Percentiles rank a stretch among this genome's conserved stretches.
phyloP scores from a whole-genome alignment of 2,329 filamentous ascomycete species.

The Dothidotthia symphoricarpi region DNA sequence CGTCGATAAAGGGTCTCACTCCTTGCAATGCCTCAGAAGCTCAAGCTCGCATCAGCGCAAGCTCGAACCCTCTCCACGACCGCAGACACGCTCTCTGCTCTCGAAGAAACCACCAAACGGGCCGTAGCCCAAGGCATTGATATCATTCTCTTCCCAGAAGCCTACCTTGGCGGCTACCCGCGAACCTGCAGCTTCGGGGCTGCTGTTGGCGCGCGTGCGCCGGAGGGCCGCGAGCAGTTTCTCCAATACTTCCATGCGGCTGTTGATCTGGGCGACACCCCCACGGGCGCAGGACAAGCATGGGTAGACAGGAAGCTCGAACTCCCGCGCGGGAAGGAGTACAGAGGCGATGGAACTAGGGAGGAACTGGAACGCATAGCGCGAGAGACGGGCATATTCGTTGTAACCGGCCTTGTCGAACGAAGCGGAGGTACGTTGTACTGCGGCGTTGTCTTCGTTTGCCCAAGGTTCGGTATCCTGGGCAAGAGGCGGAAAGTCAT shows the following conservation, averaged over 20 bases:
- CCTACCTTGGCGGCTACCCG: slow-evolving; percentile 88
- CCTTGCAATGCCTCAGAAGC: slow-evolving; percentile 47
- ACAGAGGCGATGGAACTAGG: slow-evolving; percentile 70
- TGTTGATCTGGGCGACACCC: slow-evolving; percentile 81
- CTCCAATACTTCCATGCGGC: slow-evolving; percentile 74
- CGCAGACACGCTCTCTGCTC: slow-evolving; percentile 62
- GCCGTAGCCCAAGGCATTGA: slow-evolving; percentile 63
- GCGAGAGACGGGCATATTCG: slow-evolving; percentile 73
- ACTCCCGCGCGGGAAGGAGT: slow-evolving; percentile 47
- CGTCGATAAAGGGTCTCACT: too few relatives aligned
- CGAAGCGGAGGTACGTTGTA: slow-evolving; percentile 78
- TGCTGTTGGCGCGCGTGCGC: slow-evolving; percentile 66
- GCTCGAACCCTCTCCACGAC: slow-evolving; percentile 49
- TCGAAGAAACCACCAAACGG: slow-evolving; percentile 61
- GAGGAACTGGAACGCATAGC: slow-evolving; percentile 78
- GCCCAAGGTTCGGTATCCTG: slow-evolving; percentile 67
- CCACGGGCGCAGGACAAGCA: slow-evolving; percentile 63
- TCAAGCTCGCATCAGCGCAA: slow-evolving; percentile 53
- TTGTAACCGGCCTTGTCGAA: slow-evolving; percentile 79
- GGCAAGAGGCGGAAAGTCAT: slow-evolving; percentile 92
- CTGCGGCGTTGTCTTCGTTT: slow-evolving; percentile 79
- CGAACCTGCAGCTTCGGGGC: slow-evolving; percentile 76
- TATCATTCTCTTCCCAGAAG: slow-evolving; percentile 85
- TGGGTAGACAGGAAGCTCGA: slow-evolving; percentile 67
- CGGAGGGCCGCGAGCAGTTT: slow-evolving; percentile 75